Conservation (phyloP, 345 rosid species). For the Murraya paniculata region DNA sequence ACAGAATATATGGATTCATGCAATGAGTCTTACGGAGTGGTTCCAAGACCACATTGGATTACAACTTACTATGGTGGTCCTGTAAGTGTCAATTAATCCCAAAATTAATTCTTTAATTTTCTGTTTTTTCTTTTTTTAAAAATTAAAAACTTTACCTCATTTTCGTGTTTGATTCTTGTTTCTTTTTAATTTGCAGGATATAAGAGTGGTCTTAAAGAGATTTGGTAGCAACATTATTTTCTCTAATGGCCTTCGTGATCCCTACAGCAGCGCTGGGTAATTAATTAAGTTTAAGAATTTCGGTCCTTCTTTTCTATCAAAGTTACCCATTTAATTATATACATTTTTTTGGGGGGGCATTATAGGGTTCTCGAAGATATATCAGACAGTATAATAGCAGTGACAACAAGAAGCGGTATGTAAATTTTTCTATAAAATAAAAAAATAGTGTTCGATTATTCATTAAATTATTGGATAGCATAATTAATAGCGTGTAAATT, state of each 20-base stretch:
- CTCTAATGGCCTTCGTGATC: conserved; percentile 30
- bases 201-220: conserved; percentile 16
- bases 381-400: conserved; percentile 15
- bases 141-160: too few relatives aligned
- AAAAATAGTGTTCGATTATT: too few relatives aligned
- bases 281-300: background rate
- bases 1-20: background rate
- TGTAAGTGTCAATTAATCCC: background rate
- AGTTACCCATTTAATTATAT: background rate
- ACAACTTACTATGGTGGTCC: conserved; percentile 16
- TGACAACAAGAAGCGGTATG: background rate
- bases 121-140: background rate
- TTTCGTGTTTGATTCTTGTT: background rate
- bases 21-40: background rate
- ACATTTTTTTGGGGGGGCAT: too few relatives aligned
- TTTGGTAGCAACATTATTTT: conserved; percentile 31
- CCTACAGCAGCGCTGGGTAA: conserved; percentile 29
- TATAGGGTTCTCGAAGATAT: conserved; percentile 22
- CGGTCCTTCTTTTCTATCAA: background rate
- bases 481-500: background rate
- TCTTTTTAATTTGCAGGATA: conserved; percentile 6
- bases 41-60: conserved; percentile 21
- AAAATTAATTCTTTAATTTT: background rate
- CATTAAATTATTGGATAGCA: too few relatives aligned
- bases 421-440: background rate